Base-by-base conservation (phyloP, 2,329 filamentous ascomycete genomes). In the Hortaea werneckii region DNA sequence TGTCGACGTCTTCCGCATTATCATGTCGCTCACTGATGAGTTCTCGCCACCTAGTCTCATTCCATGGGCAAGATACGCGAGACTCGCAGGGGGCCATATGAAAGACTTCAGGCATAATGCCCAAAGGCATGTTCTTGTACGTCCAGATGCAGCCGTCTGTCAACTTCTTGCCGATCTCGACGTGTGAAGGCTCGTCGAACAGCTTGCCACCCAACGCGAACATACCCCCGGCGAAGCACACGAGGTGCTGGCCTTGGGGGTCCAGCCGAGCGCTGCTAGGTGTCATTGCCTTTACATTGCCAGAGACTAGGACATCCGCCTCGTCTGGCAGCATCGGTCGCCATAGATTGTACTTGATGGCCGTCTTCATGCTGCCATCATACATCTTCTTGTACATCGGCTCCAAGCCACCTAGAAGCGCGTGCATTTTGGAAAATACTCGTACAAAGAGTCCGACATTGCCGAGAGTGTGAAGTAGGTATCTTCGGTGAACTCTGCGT, bases 121-220 rank as follows among this genome's bases (percentile, higher is more conserved):
- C 77, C 2, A 73, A 67, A 1, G 72, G 71, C 5, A 74, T 73
- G 7, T 70, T 65, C 51, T 74, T 70, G 59, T 82, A 81, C 1
- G 77, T 73, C 77, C 77, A 82, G n/a, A 80, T 72, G 56, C 78
- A 82, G 3, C 74, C 75, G 46, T 81, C 72, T 0, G 77, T 75
- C 40, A 82, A 65, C 54, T 78, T 75, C 38, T 69, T 66, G 8
- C 75, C 79, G 43, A 80, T 71, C 1, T 70, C 65, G 49, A 81
- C 64, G 53, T 82, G 77, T 11, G 65, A 63, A 2, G 72, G 62
- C n/a, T 75, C 67, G 10, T 69, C 63, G 58, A 80, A 80, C 1
- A 80, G 56, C 54, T 73, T 76, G 39, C 77, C 73, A 28, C 77
- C 78, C 0, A 82, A 61, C 0, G 73, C 78, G 49, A 79, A 75